Evolutionary conservation across 768 basidiomycete species (phyloP), one percentile per base, ranked within the genome.

Genomic region (Psilocybe cubensis): DNA sequence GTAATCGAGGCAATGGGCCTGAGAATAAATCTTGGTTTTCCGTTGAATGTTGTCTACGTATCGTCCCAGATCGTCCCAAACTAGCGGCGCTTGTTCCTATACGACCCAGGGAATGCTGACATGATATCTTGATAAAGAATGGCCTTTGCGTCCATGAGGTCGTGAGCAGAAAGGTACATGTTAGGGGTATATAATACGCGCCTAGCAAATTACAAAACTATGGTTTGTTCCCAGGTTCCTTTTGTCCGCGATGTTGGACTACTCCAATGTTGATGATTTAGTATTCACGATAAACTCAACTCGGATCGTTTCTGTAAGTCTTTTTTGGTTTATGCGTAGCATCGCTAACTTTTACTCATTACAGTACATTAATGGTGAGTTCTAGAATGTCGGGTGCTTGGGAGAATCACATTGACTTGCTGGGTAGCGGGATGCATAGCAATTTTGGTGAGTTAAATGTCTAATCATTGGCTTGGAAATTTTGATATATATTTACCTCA

Each of bases 341-440:
- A 31, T 23, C 12, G 6, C 4, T 17, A 20, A 6, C 40, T 10
- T 14, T 41, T 10, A 18, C 29, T 42, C 28, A 5, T 43, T 21
- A 18, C 17, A 57, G 56, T 44, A 57, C 23, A 25, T 57, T 18
- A 57, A 50, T 31, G 56, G 56, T 50, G n/a, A 5, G 48, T 29
- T 18, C 4, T 7, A 9, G 17, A 20, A 4, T 24, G n/a, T 44
- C 42, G 18, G 18, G 14, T 7, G 14, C 28, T 21, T 29, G 17
- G n/a, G 28, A 10, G n/a, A 18, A 17, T 4, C 8, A 21, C 14
- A 20, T 45, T 23, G 31, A 6, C 46, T 31, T n/a, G n/a, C 3
- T 20, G 7, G n/a, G 45, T 38, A 49, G 56, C 47, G 11, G 47
- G 33, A 3, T 48, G 48, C 27, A 49, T 41, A 18, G 21, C 56